A percentile compares a stretch with the other conserved stretches of the same genome.
These are phyloP conservation scores for Polytrichum commune DNA, from an alignment of 225 moss, liverwort and hornwort genomes.

Conservation along the genomic window DNA sequence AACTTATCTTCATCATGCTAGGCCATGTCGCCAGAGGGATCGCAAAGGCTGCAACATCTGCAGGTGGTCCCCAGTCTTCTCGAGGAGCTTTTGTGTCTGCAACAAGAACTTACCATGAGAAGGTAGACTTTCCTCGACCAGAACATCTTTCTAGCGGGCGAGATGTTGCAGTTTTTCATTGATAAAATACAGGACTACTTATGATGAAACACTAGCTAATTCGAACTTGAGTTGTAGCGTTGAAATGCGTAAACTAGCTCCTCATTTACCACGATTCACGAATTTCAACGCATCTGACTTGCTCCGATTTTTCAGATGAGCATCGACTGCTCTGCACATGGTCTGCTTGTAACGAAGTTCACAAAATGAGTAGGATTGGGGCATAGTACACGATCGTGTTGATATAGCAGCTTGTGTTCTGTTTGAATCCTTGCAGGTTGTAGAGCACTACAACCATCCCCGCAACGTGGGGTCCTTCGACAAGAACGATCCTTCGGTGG, in stretches of 20 bases:
- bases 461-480: conserved; percentile 97
- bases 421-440: conserved; percentile 35
- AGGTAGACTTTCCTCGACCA: conserved; percentile 30
- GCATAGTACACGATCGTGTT: too few relatives aligned
- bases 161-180: not conserved
- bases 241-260: not conserved
- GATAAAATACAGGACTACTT: not conserved
- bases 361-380: too few relatives aligned
- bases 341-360: not conserved
- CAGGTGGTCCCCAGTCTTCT: conserved; percentile 15
- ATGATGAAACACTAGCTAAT: not conserved
- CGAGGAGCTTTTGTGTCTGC: conserved; percentile 28
- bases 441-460: conserved; percentile 95
- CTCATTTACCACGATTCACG: not conserved
- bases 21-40: conserved; percentile 35
- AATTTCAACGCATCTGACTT: not conserved
- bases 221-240: not conserved
- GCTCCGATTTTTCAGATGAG: not conserved
- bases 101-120: conserved; percentile 81
- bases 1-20: conserved; percentile 35
- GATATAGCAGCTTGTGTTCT: not conserved
- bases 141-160: not conserved
- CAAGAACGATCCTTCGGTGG: conserved; percentile 86
- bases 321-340: not conserved
- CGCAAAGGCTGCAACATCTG: conserved; percentile 20